Conservation (phyloP, 176 grass and related monocot genomes). For the Oryza coarctata region DNA sequence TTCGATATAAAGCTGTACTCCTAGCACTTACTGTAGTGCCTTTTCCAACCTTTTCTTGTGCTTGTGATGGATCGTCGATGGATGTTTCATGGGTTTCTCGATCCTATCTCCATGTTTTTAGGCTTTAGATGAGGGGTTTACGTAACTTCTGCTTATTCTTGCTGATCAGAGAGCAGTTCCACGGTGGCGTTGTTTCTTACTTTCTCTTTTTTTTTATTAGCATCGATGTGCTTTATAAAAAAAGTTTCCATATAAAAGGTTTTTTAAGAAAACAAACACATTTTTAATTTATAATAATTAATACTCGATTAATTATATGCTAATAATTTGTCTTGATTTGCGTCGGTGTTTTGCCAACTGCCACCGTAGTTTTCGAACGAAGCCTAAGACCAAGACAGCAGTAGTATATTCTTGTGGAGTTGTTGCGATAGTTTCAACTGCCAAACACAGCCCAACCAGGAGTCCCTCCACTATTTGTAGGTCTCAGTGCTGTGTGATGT, state of each 20-base stretch:
- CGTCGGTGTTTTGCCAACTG: too few relatives aligned
- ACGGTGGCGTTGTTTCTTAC: conserved; percentile 10
- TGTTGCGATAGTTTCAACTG: not conserved
- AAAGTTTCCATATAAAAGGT: too few relatives aligned
- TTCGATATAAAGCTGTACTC: conserved; percentile 35
- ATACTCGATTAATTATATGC: too few relatives aligned
- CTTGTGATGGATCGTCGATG: conserved; percentile 30
- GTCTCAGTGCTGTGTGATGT: not conserved
- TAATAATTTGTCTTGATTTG: too few relatives aligned
- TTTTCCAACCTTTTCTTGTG: not conserved
- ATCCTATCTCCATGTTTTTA: not conserved
- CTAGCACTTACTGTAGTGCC: not conserved
- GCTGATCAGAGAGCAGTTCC: not conserved
- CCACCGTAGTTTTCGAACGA: too few relatives aligned
- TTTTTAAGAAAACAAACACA: too few relatives aligned
- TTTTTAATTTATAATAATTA: too few relatives aligned
- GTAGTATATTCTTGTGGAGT: conserved; percentile 3
- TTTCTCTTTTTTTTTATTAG: too few relatives aligned
- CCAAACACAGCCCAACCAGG: not conserved
- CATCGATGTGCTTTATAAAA: too few relatives aligned
- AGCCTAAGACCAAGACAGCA: not conserved
- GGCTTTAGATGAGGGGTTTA: conserved; percentile 30
- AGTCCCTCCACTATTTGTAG: not conserved
- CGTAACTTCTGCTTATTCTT: conserved; percentile 26
- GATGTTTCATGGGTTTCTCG: conserved; percentile 25